These are phyloP conservation scores for Apium graveolens DNA, from an alignment of 129 eudicot genomes.

Conservation along the genomic window DNA sequence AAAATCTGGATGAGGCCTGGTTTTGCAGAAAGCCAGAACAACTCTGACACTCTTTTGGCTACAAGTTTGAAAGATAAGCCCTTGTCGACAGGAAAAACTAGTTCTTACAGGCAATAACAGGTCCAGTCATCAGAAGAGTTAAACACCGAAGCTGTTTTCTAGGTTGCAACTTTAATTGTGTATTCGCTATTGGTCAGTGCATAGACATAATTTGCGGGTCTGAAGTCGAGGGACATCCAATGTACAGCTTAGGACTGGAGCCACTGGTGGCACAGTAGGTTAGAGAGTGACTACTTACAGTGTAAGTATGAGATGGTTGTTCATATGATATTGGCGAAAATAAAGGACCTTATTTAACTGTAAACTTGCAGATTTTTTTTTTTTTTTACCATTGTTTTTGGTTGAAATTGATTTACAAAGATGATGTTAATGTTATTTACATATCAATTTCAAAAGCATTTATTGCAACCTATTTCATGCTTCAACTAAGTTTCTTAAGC, in stretches of 20 bases:
- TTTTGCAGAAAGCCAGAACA: constrained; percentile 42
- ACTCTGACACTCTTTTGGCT: constrained; percentile 40
- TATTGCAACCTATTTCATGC: neutral
- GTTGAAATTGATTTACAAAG: neutral
- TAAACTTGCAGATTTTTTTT: constrained; percentile 9
- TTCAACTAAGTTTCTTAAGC: neutral
- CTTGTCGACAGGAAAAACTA: constrained; percentile 29
- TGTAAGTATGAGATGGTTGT: constrained; percentile 30
- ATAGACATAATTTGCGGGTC: constrained; percentile 20
- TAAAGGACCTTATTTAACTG: constrained; percentile 17
- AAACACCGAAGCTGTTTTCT: constrained; percentile 14
- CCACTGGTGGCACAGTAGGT: constrained; percentile 21
- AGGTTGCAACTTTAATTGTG: constrained; percentile 13
- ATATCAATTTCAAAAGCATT: neutral
- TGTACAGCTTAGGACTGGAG: constrained; percentile 33
- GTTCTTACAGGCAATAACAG: constrained; percentile 38
- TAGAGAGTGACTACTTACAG: constrained; percentile 26
- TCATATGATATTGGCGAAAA: constrained; percentile 31
- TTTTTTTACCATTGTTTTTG: neutral
- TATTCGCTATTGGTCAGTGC: constrained; percentile 11
- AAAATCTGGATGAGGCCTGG: constrained; percentile 86
- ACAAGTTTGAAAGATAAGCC: constrained; percentile 51
- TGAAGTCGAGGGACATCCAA: constrained; percentile 28
- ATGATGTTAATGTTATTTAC: neutral
- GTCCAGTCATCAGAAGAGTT: constrained; percentile 5